Evolutionary conservation across 1,284 basidiomycete genomes (phyloP).

Genomic region (Microbotryum intermedium): DNA sequence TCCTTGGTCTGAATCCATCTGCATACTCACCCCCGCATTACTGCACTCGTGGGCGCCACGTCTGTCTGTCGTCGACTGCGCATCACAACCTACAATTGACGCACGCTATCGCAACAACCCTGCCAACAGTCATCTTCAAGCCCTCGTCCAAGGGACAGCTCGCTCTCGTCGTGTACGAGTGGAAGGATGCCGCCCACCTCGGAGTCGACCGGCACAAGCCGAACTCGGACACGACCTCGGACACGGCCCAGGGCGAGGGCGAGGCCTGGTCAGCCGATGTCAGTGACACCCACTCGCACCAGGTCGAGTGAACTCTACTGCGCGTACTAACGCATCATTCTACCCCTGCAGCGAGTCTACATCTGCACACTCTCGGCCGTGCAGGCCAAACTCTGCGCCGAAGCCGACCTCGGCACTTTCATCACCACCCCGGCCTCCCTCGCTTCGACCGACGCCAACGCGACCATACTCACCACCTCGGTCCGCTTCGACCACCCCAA

Average conservation of each 20-base stretch:
- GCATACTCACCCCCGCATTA: not conserved
- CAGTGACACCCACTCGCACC: conserved; percentile 21
- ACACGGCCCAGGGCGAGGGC: conserved; percentile 1
- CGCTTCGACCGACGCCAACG: conserved; percentile 53
- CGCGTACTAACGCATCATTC: not conserved
- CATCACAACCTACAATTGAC: conserved; percentile 3
- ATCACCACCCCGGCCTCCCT: conserved; percentile 56
- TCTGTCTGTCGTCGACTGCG: conserved; percentile 12
- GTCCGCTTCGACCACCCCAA: conserved; percentile 37
- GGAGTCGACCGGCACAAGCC: conserved; percentile 48
- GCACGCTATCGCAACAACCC: not conserved
- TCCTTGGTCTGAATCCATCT: not conserved
- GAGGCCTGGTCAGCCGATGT: conserved; percentile 38
- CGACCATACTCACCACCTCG: conserved; percentile 46
- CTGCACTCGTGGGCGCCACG: not conserved
- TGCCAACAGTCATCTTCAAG: conserved; percentile 65
- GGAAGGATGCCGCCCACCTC: conserved; percentile 73
- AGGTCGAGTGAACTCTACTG: not conserved
- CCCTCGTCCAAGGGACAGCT: conserved; percentile 70
- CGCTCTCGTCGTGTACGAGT: conserved; percentile 92
- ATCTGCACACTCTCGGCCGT: conserved; percentile 75
- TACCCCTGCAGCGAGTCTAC: conserved; percentile 67
- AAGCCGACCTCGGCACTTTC: conserved; percentile 66
- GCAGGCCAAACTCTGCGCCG: conserved; percentile 58
- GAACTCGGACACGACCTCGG: too few relatives aligned